phyloP scores from a whole-genome alignment of 305 asterid genomes.

The Plantago coronopus region DNA sequence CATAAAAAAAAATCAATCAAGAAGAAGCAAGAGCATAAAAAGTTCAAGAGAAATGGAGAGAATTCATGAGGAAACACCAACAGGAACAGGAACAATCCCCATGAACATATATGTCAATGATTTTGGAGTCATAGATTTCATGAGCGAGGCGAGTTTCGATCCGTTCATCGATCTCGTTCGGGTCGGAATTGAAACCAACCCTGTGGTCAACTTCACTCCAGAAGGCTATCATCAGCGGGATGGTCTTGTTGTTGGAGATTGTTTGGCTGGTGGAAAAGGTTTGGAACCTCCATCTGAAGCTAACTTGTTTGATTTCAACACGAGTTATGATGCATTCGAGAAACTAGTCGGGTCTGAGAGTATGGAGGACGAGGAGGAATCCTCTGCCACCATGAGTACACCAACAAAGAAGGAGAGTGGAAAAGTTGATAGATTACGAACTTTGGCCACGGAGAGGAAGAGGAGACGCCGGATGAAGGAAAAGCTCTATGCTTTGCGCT shows the following conservation, averaged over 20 bases:
- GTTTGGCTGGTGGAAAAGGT: not conserved
- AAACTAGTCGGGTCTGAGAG: conserved; percentile 12
- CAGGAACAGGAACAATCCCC: conserved; percentile 4
- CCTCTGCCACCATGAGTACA: conserved; percentile 29
- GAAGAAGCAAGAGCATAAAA: not conserved
- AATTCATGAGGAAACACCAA: not conserved
- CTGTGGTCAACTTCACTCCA: conserved; percentile 12
- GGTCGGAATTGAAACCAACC: conserved; percentile 17
- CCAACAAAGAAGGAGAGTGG: conserved; percentile 18
- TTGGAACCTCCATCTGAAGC: conserved; percentile 12
- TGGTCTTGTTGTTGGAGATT: not conserved
- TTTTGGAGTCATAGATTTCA: conserved; percentile 33
- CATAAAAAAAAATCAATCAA: not conserved
- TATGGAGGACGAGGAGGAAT: conserved; percentile 35
- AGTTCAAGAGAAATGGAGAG: not conserved
- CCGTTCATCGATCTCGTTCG: conserved; percentile 31
- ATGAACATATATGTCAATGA: conserved; percentile 18
- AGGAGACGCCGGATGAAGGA: conserved; percentile 91
- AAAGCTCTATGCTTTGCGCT: conserved; percentile 67
- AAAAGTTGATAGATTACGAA: conserved; percentile 56
- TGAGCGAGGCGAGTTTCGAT: conserved; percentile 35
- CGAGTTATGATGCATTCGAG: conserved; percentile 4
- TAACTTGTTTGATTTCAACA: conserved; percentile 25
- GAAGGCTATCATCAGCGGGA: conserved; percentile 16
- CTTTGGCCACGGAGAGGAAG: conserved; percentile 60